A percentile compares a stretch with the other conserved stretches of the same genome.
Evolutionary conservation across 768 basidiomycete species (phyloP).

Genomic region (Lactarius hatsudake): DNA sequence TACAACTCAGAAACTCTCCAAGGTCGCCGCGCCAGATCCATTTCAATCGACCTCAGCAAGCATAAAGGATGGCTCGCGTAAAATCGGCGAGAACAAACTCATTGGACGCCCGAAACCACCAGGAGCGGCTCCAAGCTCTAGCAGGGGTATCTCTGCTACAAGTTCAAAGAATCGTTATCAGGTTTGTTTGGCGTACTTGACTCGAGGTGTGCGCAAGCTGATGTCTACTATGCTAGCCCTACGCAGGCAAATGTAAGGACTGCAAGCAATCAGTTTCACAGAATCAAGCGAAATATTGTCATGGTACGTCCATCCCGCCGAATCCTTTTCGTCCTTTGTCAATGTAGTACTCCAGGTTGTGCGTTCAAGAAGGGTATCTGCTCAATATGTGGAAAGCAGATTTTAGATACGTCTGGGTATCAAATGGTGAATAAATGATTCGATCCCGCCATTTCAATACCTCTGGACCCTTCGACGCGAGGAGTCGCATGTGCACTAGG

Average conservation of each 20-base stretch:
- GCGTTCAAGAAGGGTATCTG: conserved; percentile 86
- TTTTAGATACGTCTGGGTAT: conserved; percentile 80
- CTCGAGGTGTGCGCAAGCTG: conserved; percentile 24
- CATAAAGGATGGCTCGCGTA: conserved; percentile 78
- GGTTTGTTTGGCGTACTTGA: conserved; percentile 40
- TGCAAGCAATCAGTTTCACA: conserved; percentile 83
- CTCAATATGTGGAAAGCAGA: conserved; percentile 84
- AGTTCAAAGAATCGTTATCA: conserved; percentile 75
- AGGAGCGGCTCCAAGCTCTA: conserved; percentile 24
- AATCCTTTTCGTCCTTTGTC: conserved; percentile 5
- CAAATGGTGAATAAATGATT: conserved; percentile 79
- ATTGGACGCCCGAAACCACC: conserved; percentile 49
- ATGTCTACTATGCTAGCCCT: conserved; percentile 51
- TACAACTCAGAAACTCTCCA: conserved; percentile 74
- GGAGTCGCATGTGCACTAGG: conserved; percentile 4
- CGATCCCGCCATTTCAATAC: conserved; percentile 18
- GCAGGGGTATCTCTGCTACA: conserved; percentile 35
- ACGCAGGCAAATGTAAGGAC: conserved; percentile 83
- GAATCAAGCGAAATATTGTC: conserved; percentile 86
- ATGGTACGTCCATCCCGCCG: conserved; percentile 49
- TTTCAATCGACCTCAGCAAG: conserved; percentile 69
- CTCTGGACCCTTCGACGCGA: background rate
- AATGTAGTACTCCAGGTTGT: conserved; percentile 52
- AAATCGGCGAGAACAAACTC: conserved; percentile 83
- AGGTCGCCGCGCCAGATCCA: conserved; percentile 86